Evolutionary conservation across 2,329 filamentous ascomycete species (phyloP), one percentile per base, ranked within the genome.

Genomic region (Neurospora sp.): DNA sequence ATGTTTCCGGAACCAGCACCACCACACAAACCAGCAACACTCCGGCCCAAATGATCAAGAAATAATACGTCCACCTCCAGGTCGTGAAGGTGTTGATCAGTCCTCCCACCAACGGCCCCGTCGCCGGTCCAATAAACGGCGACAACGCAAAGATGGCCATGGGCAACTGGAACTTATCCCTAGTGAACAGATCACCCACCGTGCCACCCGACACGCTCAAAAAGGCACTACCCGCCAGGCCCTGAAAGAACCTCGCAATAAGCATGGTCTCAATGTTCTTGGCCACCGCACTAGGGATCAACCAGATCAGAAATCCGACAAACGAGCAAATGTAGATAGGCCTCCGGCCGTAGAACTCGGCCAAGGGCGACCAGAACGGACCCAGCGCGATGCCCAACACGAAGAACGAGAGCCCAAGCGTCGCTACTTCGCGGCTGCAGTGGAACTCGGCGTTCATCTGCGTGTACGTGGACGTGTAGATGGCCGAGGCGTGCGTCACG

Each of bases 401-500:
- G 77, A 94, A 97, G 1, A 91, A 84, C 0, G 92, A 93, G 68
- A 97, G 82, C 0, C 94, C 95, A 10, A 97, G 79, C 3, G 93
- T 93, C 13, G 91, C 92, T 33, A 96, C 85, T 67, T 92, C 83
- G 70, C 87, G 85, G 0, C 91, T 91, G 75, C 87, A 86, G 73
- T 87, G 81, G 75, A 97, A 96, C 71, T 96, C 91, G 36, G 83
- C 81, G 72, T 90, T 88, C 80, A 97, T 88, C 79, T 96, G 91
- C 19, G 76, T 78, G 78, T 97, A 97, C 0, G 92, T 96, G 13
- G 88, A 88, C 0, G 93, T 95, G 80, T 97, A 97, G 75, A 97
- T 89, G n/a, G 93, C 96, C 67, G 91, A 94, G 1, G 92, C 88
- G 77, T 90, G 93, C 9, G 93, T 97, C 91, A 97, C 93, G 79